Evolutionary conservation across 192 early-diverging fungal genomes (phyloP), one percentile per base, ranked within the genome.

Genomic region (Hyaloraphidium curvatum): DNA sequence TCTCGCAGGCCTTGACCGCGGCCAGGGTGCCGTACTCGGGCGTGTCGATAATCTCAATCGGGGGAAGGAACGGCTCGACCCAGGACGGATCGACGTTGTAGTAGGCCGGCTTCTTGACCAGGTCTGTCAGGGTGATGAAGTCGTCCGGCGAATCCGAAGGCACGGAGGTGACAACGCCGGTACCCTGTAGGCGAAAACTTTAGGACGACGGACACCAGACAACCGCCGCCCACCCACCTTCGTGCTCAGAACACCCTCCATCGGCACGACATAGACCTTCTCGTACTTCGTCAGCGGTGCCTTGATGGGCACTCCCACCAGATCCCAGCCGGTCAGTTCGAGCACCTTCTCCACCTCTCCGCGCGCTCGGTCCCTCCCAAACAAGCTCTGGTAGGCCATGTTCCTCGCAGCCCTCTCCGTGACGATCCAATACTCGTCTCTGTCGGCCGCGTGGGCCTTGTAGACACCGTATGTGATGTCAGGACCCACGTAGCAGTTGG

Each of bases 81-180:
- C 95, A 98, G 54, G 84, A 76, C 16, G 75, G 63, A 50, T 88
- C 60, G 31, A 98, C 81, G 56, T 88, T 79, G 68, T 93, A 96
- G 69, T 84, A 96, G 9, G 74, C 85, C 22, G 81, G 62, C 72
- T 98, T 98, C 71, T 96, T 98, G 57, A 77, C 79, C 63, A 98
- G 64, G 61, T 98, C 94, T 62, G 76, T 75, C 58, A 95, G 70
- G 31, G 92, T 77, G 26, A 87, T 80, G 68, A 68, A 95, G 71
- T 98, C 95, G 63, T 94, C 91, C 11, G 95, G 95, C 29, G 95
- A 94, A 56, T 98, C 95, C 0, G 92, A 96, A 28, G 95, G 95
- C 27, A 98, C 95, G 3, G 95, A 98, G 0, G 92, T 96, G 29
- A 96, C 92, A 23, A 98, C 90, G 51, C 95, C 95, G 0, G 95